Evolutionary conservation across 345 rosid genomes (phyloP), one percentile per base, ranked within the genome.

Genomic region (Erodium maritimum): DNA sequence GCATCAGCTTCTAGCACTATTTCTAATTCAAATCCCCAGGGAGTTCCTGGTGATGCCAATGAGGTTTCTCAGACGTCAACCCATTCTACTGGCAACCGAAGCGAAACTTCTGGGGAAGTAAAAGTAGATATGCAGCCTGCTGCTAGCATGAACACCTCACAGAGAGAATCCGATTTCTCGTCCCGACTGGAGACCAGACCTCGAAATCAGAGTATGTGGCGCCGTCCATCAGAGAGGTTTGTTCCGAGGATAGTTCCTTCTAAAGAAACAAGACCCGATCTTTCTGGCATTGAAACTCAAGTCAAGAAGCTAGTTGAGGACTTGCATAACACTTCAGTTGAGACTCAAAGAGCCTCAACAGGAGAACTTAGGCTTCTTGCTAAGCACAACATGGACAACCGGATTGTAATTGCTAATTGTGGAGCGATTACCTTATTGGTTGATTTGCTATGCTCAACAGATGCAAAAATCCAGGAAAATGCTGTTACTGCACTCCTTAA

Each of bases 401-500:
- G 97, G 45, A 76, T 86, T 55, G 83, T 87, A 45, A 82, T 94
- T 10, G 95, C 96, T 24, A 81, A 73, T 56, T 82, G 77, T 5
- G 87, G 95, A 68, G 90, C 95, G 23, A 81, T 90, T 64, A 64
- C 9, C 67, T 60, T 77, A 55, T 69, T 94, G 72, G 83, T 90
- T 20, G 52, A 71, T 46, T 67, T 90, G 60, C 93, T 94, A 50
- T 70, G 59, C 55, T 87, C 95, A 5, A 58, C 69, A 0, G 95
- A 94, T 45, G 9, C 65, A 19, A 69, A 22, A 69, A 80, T 78
- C 64, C 96, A 82, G 76, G 95, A 82, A 23, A 78, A 90, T 64
- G 84, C 97, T 46, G 96, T 85, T 53, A 90, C 99, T 6, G 84
- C 90, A 50, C 91, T 90, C 61, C 96, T 94, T 50, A 94, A 94